These are phyloP conservation scores for Solanum microdontum DNA, from an alignment of 257 asterid genomes.

Conservation along the genomic window DNA sequence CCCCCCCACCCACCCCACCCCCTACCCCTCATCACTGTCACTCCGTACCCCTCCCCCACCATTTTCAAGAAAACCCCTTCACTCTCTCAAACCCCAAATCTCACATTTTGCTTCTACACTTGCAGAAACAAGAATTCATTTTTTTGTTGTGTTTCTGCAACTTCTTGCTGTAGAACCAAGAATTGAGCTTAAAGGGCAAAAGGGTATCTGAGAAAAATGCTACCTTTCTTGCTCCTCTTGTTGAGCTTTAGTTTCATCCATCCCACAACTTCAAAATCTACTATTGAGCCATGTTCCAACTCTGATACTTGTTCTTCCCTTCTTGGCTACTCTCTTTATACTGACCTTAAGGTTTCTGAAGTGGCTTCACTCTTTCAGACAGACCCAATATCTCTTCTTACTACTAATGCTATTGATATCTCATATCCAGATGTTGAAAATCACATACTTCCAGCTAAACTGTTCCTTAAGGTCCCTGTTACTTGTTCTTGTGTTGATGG, in stretches of 20 bases:
- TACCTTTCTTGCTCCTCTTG: conserved; percentile 5
- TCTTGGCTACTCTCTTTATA: conserved; percentile 83
- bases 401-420: conserved; percentile 67
- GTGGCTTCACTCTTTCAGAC: conserved; percentile 72
- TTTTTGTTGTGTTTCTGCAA: neutral
- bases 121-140: neutral
- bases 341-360: conserved; percentile 89
- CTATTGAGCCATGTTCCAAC: conserved; percentile 91
- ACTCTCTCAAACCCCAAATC: neutral
- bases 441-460: conserved; percentile 77
- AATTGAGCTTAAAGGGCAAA: neutral
- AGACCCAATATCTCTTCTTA: conserved; percentile 81
- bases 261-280: conserved; percentile 52
- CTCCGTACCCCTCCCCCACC: neutral
- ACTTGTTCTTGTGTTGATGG: conserved; percentile 80
- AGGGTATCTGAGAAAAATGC: neutral
- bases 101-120: neutral
- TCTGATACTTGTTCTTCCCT: conserved; percentile 65
- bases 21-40: neutral
- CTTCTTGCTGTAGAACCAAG: neutral
- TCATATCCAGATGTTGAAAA: conserved; percentile 82
- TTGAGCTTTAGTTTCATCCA: conserved; percentile 4
- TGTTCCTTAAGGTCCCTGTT: conserved; percentile 65
- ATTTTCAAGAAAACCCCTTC: neutral
- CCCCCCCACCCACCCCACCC: neutral